These are phyloP conservation scores for Ammopiptanthus mongolicus DNA, from an alignment of 306 rosid genomes.

Conservation along the genomic window DNA sequence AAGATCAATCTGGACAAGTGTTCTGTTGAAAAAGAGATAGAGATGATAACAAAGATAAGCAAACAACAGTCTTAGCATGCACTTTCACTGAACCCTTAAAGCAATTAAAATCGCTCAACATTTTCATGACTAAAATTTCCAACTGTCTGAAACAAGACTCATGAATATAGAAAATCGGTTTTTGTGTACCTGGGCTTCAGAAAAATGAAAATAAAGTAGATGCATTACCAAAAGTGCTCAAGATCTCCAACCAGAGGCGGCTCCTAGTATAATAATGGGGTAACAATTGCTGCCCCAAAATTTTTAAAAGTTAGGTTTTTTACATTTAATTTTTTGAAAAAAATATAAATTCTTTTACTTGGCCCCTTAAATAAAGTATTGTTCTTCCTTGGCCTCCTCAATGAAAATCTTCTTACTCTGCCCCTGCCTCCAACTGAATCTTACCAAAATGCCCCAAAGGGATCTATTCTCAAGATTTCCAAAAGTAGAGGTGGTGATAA, in stretches of 20 bases:
- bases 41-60: background rate
- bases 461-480: background rate
- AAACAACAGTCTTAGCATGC: background rate
- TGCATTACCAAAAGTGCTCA: background rate
- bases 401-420: too few species aligned
- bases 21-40: background rate
- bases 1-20: background rate
- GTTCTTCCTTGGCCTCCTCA: too few species aligned
- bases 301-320: too few species aligned
- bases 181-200: background rate
- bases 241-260: background rate
- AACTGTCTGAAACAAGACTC: background rate
- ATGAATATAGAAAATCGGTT: background rate
- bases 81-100: background rate
- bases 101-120: background rate
- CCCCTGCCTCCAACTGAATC: background rate
- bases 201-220: slow-evolving; percentile 1
- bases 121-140: background rate
- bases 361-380: too few species aligned
- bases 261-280: too few species aligned
- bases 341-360: too few species aligned
- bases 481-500: background rate
- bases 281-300: too few species aligned
- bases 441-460: background rate
- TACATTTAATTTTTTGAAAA: too few species aligned